Percentiles rank a stretch among this genome's conserved stretches.
These are phyloP conservation scores for Cercospora sp. DNA, from an alignment of 2,329 filamentous ascomycete species.

Conservation along the genomic window DNA sequence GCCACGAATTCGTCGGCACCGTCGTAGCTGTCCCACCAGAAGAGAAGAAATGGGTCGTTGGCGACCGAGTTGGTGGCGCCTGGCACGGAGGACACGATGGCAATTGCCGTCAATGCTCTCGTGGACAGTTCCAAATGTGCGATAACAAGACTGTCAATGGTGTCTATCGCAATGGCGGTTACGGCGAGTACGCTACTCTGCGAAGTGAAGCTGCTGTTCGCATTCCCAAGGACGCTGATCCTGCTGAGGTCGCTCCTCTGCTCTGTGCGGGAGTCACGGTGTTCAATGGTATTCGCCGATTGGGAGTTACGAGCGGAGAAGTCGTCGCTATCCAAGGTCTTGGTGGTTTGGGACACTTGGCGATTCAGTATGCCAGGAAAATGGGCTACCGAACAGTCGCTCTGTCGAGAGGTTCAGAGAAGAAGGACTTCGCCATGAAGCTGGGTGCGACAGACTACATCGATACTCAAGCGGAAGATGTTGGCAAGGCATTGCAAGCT, in stretches of 20 bases:
- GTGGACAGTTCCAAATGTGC: constrained; percentile 69
- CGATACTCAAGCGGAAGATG: constrained; percentile 54
- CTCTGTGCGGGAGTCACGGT: constrained; percentile 54
- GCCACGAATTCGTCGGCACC: constrained; percentile 71
- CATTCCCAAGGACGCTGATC: constrained; percentile 51
- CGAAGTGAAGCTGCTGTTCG: constrained; percentile 60
- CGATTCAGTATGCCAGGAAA: constrained; percentile 54
- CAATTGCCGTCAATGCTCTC: constrained; percentile 63
- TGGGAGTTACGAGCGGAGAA: constrained; percentile 49
- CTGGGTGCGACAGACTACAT: constrained; percentile 61
- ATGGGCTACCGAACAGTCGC: constrained; percentile 57
- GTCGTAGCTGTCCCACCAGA: constrained; percentile 58
- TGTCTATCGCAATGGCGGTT: constrained; percentile 66
- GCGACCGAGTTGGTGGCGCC: constrained; percentile 65
- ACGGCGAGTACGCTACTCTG: constrained; percentile 59
- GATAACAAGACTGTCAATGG: constrained; percentile 64
- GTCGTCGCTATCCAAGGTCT: constrained; percentile 55
- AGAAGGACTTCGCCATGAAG: constrained; percentile 55
- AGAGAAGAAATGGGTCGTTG: constrained; percentile 60
- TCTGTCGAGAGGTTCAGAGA: constrained; percentile 51
- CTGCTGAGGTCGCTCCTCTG: constrained; percentile 49
- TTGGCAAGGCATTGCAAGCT: constrained; percentile 52
- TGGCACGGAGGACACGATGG: constrained; percentile 70
- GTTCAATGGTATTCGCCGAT: constrained; percentile 54
- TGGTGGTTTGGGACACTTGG: constrained; percentile 52